Evolutionary conservation across 345 rosid species (phyloP), one percentile per base, ranked within the genome.

Genomic region (Camelina laxa): DNA sequence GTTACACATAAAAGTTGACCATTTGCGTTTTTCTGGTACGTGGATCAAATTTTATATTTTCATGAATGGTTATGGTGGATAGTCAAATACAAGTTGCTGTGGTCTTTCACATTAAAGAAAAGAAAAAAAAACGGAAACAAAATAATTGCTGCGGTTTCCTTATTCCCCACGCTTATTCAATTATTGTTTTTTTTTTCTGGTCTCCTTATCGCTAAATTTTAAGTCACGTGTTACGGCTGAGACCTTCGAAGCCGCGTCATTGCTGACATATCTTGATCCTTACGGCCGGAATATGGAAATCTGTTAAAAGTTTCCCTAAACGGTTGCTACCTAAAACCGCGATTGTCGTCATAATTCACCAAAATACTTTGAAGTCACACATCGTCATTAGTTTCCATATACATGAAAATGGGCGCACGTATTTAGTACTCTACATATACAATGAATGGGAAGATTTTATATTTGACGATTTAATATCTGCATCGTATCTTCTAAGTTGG

Each of bases 191-290:
- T 5, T 31, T 55, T n/a, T 1, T 7, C 5, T n/a, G 51, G 71
- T 62, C 70, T 76, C 80, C 63, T 48, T 47, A 33, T 60, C 63
- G 42, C 27, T 68, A 7, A 13, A 6, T 38, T 35, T 33, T 53
- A 7, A 39, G 76, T 78, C 81, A 78, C 74, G 73, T 78, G 77
- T 73, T 38, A 7, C 74, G 81, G 59, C 81, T 67, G 74, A 49
- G 33, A 6, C 0, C 63, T 0, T 3, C 4, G 7, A 36, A 5
- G 4, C 69, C 82, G 24, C 75, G 75, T 74, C 82, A 69, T 57
- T 56, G 79, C 75, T 74, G 75, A 79, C 75, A 17, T 13, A 22
- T 58, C 62, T 66, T 59, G 61, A 3, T 27, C 30, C 20, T 21
- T 36, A 59, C 39, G 44, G 12, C 48, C 39, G 16, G 20, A 7